These are phyloP conservation scores for Trichoderma arundinaceum DNA, from an alignment of 2,329 filamentous ascomycete species.

Conservation along the genomic window DNA sequence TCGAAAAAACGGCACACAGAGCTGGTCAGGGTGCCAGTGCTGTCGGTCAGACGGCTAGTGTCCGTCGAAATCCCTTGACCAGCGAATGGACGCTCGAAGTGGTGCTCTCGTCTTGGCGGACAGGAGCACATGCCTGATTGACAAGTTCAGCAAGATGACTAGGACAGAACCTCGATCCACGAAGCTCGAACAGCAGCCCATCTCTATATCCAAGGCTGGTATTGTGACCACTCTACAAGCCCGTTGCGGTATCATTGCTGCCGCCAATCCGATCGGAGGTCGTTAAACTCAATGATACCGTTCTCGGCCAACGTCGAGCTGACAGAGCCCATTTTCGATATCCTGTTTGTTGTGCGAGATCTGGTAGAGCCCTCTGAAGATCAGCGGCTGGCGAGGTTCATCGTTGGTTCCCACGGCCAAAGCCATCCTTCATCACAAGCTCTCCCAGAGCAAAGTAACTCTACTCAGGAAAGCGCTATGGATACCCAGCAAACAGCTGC, in stretches of 20 bases:
- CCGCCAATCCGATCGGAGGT: conserved; percentile 93
- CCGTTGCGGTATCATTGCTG: conserved; percentile 93
- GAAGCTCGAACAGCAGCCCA: conserved; percentile 99
- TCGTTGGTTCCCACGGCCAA: conserved; percentile 90
- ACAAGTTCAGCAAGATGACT: conserved; percentile 99
- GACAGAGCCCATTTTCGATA: conserved; percentile 98
- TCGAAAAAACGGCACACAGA: conserved; percentile 95
- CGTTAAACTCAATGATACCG: conserved; percentile 96
- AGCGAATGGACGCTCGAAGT: conserved; percentile 96
- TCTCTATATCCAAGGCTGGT: conserved; percentile 97
- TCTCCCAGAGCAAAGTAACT: conserved; percentile 38
- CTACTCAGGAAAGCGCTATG: conserved; percentile 52
- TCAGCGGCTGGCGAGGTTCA: conserved; percentile 90
- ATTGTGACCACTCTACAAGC: conserved; percentile 98
- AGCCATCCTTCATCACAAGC: conserved; percentile 73
- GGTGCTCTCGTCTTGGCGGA: conserved; percentile 95
- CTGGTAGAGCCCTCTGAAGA: conserved; percentile 92
- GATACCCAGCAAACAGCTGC: conserved; percentile 44
- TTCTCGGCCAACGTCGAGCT: conserved; percentile 97
- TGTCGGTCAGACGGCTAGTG: conserved; percentile 95
- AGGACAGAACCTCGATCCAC: conserved; percentile 97
- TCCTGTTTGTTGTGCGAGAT: conserved; percentile 93
- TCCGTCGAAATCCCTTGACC: conserved; percentile 92
- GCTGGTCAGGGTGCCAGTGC: conserved; percentile 96
- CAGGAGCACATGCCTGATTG: conserved; percentile 92